Conservation (phyloP, 73 alveolate species). For the Paramecium sexaurelia region DNA sequence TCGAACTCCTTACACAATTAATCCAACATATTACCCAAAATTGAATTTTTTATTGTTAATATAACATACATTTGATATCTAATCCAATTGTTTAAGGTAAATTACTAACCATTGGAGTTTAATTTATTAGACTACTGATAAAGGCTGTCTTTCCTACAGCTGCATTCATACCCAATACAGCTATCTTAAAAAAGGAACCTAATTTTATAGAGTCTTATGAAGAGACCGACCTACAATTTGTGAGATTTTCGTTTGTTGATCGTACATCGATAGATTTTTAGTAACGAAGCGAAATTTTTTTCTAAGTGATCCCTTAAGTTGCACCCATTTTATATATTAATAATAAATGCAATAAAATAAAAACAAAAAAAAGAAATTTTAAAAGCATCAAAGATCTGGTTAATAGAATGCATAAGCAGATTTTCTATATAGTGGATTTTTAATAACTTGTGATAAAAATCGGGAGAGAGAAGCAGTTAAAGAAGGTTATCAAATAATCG, state of each 20-base stretch:
- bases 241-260: conserved; percentile 6
- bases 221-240: not conserved
- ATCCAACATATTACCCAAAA: conserved; percentile 36
- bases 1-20: conserved; percentile 38
- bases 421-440: not conserved
- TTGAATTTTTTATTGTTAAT: not conserved
- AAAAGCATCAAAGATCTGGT: not conserved
- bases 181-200: not conserved
- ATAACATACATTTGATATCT: conserved; percentile 4
- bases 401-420: not conserved
- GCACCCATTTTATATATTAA: conserved; percentile 4
- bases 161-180: conserved; percentile 53
- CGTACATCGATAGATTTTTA: not conserved
- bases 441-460: conserved; percentile 51
- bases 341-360: not conserved
- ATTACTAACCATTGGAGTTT: not conserved
- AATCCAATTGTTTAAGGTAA: conserved; percentile 31
- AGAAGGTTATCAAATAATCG: conserved; percentile 17
- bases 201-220: conserved; percentile 27
- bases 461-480: conserved; percentile 54
- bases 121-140: conserved; percentile 24
- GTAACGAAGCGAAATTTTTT: not conserved
- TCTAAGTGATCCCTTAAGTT: conserved; percentile 21
- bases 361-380: not conserved
- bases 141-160: conserved; percentile 52